A percentile compares a stretch with the other conserved stretches of the same genome.
Evolutionary conservation across 495 filamentous ascomycete species (phyloP).

Genomic region (Letharia lupina): DNA sequence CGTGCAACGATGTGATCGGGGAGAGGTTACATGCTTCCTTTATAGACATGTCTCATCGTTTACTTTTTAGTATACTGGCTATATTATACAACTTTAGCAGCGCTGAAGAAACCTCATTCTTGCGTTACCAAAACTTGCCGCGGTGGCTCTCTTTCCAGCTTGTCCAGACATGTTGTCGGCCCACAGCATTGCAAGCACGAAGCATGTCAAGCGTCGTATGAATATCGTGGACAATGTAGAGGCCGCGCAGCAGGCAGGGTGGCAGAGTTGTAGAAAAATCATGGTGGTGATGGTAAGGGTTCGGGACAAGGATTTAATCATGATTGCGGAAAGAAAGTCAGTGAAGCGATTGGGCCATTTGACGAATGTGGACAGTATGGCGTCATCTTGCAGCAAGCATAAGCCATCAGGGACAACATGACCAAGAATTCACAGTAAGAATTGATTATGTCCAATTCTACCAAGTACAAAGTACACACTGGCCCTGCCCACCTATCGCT

Average conservation of each 20-base stretch:
- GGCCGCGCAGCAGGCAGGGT: too few relatives aligned
- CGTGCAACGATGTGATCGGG: constrained; percentile 4
- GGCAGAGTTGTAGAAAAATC: too few relatives aligned
- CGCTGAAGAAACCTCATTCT: not conserved
- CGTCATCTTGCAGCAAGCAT: not conserved
- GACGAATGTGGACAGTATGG: not conserved
- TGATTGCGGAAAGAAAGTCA: not conserved
- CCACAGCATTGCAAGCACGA: not conserved
- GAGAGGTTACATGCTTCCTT: not conserved
- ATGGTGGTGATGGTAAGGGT: not conserved
- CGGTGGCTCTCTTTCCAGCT: not conserved
- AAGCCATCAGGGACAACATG: not conserved
- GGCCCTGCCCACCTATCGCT: too few relatives aligned
- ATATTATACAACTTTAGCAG: not conserved
- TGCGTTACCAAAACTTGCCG: not conserved
- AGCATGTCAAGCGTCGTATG: too few relatives aligned
- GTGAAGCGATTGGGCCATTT: not conserved
- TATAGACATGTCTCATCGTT: not conserved
- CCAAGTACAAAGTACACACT: too few relatives aligned
- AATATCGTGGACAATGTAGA: too few relatives aligned
- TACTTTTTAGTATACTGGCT: constrained; percentile 4
- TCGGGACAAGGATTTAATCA: not conserved
- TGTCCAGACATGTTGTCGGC: not conserved
- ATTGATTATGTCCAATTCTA: too few relatives aligned
- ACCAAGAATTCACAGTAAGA: too few relatives aligned